A percentile compares a stretch with the other conserved stretches of the same genome.
Evolutionary conservation across 2,329 filamentous ascomycete genomes (phyloP).

Genomic region (Trichoderma pleuroti): DNA sequence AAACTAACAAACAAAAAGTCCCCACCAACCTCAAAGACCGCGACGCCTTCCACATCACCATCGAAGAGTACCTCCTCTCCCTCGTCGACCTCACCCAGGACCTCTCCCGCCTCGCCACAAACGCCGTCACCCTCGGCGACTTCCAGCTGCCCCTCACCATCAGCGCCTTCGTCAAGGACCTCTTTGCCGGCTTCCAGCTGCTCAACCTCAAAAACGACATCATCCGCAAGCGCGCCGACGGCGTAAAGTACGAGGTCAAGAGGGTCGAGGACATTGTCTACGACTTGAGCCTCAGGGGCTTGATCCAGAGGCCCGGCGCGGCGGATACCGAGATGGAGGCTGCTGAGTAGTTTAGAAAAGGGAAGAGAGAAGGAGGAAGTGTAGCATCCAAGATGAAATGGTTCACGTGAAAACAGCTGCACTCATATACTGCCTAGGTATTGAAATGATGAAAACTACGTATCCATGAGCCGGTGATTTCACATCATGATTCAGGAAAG

Average conservation of each 20-base stretch:
- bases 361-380: too few species aligned
- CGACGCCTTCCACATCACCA: slow-evolving; percentile 90
- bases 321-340: slow-evolving; percentile 39
- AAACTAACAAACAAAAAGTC: slow-evolving; percentile 47
- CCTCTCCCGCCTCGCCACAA: slow-evolving; percentile 84
- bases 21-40: slow-evolving; percentile 86
- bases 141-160: slow-evolving; percentile 82
- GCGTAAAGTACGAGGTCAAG: slow-evolving; percentile 96
- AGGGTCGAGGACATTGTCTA: slow-evolving; percentile 98
- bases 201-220: slow-evolving; percentile 97
- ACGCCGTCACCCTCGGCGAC: slow-evolving; percentile 85
- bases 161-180: slow-evolving; percentile 87
- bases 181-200: slow-evolving; percentile 94
- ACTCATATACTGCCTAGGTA: not conserved
- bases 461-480: not conserved
- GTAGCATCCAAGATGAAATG: not conserved
- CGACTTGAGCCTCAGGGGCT: slow-evolving; percentile 80
- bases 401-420: not conserved
- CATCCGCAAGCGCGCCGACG: slow-evolving; percentile 81
- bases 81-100: slow-evolving; percentile 87
- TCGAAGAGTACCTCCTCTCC: slow-evolving; percentile 93
- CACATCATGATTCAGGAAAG: not conserved
- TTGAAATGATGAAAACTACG: not conserved
- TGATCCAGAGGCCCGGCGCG: slow-evolving; percentile 56
- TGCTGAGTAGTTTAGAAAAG: slow-evolving; percentile 21